Conservation (phyloP, 108 stramenopile species). For the Nitzschia putrida region DNA sequence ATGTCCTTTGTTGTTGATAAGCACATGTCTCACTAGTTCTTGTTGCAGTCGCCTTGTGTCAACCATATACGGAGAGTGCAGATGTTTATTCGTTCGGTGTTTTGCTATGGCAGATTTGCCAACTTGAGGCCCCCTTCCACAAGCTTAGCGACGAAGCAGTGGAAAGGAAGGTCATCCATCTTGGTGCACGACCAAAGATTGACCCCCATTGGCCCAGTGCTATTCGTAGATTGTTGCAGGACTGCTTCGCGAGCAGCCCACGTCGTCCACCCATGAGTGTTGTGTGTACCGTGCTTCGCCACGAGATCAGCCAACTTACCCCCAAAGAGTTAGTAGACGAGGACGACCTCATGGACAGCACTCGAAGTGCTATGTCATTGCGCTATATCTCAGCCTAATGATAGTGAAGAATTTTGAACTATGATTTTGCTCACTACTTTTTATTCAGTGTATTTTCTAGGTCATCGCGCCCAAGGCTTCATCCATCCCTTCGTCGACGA, state of each 20-base stretch:
- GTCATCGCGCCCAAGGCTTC: no score
- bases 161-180: slow-evolving; percentile 44
- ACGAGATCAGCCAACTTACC: slow-evolving; percentile 46
- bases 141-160: slow-evolving; percentile 22
- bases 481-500: no score
- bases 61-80: slow-evolving; percentile 75
- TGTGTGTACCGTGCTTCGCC: slow-evolving; percentile 41
- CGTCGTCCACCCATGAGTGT: slow-evolving; percentile 49
- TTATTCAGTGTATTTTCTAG: no score
- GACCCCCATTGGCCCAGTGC: slow-evolving; percentile 63
- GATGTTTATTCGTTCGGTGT: slow-evolving; percentile 86
- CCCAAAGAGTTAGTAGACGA: slow-evolving; percentile 38
- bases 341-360: slow-evolving; percentile 16
- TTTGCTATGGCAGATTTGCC: slow-evolving; percentile 70
- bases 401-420: neutral
- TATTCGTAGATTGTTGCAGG: slow-evolving; percentile 25
- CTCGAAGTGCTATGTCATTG: slow-evolving; percentile 28
- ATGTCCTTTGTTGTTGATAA: no score
- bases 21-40: neutral
- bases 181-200: slow-evolving; percentile 58
- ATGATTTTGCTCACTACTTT: no score
- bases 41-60: slow-evolving; percentile 54
- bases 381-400: slow-evolving; percentile 18
- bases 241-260: slow-evolving; percentile 49
- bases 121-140: slow-evolving; percentile 57